Conservation (phyloP, 345 rosid species). For the Bretschneidera sinensis region DNA sequence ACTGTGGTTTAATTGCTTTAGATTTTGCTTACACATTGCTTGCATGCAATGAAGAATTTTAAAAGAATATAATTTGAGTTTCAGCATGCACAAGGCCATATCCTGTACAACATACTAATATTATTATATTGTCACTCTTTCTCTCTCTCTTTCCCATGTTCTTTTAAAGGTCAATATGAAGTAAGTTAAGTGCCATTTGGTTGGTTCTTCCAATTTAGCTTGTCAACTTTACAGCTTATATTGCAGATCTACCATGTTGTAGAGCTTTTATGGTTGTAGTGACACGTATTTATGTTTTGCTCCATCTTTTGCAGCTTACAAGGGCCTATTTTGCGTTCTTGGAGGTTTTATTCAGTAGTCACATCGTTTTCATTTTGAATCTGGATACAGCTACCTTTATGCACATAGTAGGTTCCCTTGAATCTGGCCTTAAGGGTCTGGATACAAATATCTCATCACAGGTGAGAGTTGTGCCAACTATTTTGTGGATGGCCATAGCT, state of each 20-base stretch:
- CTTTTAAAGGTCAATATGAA: neutral
- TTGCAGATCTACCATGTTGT: neutral
- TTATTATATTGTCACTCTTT: neutral
- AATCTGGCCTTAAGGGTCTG: conserved; percentile 94
- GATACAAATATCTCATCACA: conserved; percentile 89
- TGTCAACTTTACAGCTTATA: neutral
- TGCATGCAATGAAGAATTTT: no score
- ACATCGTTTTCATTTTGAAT: conserved; percentile 69
- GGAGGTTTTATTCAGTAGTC: conserved; percentile 83
- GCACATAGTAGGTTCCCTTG: conserved; percentile 93
- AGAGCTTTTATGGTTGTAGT: neutral
- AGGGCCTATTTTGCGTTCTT: conserved; percentile 94
- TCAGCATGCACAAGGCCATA: neutral
- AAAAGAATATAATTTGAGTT: no score
- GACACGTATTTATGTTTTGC: neutral
- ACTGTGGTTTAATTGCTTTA: no score
- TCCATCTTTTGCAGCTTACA: conserved; percentile 65
- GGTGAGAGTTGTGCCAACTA: conserved; percentile 37
- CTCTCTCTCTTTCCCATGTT: neutral
- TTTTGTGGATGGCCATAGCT: neutral
- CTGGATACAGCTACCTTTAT: conserved; percentile 78
- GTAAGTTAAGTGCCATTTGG: neutral
- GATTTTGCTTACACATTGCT: no score
- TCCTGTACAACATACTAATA: neutral
- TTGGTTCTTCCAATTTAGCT: no score